phyloP scores from a whole-genome alignment of 495 filamentous ascomycete genomes.

The Entonaema liquescens region DNA sequence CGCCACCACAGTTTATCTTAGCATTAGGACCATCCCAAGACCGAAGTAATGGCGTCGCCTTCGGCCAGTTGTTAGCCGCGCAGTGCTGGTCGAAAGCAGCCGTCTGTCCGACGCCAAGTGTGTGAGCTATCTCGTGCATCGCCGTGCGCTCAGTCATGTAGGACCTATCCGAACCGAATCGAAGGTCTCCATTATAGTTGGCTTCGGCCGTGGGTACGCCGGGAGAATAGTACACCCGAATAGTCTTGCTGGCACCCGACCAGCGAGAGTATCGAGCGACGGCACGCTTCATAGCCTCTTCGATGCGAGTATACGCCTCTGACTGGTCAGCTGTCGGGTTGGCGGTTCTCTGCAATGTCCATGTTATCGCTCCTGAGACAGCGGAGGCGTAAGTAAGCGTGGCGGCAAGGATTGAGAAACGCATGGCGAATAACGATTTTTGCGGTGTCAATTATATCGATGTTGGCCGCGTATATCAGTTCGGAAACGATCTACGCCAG shows the following conservation, averaged over 20 bases:
- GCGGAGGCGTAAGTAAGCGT: slow-evolving; percentile 35
- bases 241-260: slow-evolving; percentile 45
- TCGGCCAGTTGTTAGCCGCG: slow-evolving; percentile 50
- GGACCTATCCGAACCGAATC: slow-evolving; percentile 52
- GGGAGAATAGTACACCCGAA: slow-evolving; percentile 51
- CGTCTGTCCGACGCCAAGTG: slow-evolving; percentile 54
- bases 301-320: slow-evolving; percentile 52
- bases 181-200: slow-evolving; percentile 55
- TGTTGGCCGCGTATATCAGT: background rate
- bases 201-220: slow-evolving; percentile 54
- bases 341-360: slow-evolving; percentile 40
- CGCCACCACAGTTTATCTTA: slow-evolving; percentile 55
- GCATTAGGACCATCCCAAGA: slow-evolving; percentile 50
- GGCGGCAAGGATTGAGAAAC: slow-evolving; percentile 41
- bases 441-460: background rate
- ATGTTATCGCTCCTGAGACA: slow-evolving; percentile 47
- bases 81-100: slow-evolving; percentile 49
- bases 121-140: slow-evolving; percentile 57
- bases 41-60: slow-evolving; percentile 47
- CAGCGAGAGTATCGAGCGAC: slow-evolving; percentile 49
- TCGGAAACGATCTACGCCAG: background rate
- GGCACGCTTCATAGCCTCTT: slow-evolving; percentile 48
- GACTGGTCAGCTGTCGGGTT: slow-evolving; percentile 51
- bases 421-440: slow-evolving; percentile 41
- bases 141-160: slow-evolving; percentile 59